A percentile compares a stretch with the other conserved stretches of the same genome.
These are phyloP conservation scores for Mesostigma viride DNA, from an alignment of 139 green algal genomes.

Conservation along the genomic window DNA sequence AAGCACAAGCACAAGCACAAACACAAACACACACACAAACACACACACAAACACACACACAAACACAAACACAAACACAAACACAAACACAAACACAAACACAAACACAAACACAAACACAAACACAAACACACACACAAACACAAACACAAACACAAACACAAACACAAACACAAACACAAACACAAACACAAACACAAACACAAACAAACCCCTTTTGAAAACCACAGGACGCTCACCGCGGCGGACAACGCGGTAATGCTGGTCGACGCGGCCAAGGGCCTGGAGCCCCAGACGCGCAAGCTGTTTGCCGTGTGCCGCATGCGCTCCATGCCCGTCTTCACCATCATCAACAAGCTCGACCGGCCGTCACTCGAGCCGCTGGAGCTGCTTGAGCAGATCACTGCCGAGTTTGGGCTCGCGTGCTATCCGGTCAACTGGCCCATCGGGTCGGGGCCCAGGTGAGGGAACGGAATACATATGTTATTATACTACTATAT, in stretches of 20 bases:
- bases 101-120: no score
- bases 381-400: slow-evolving; percentile 66
- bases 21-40: no score
- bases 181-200: neutral
- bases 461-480: slow-evolving; percentile 16
- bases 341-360: slow-evolving; percentile 59
- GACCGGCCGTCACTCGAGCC: slow-evolving; percentile 53
- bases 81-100: neutral
- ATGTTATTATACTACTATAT: no score
- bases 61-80: no score
- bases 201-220: neutral
- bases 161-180: neutral
- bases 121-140: no score
- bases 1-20: no score
- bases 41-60: no score
- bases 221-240: slow-evolving; percentile 52
- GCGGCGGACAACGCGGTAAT: slow-evolving; percentile 70
- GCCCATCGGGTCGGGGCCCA: slow-evolving; percentile 52
- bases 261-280: slow-evolving; percentile 45
- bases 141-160: no score
- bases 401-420: slow-evolving; percentile 61
- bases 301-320: slow-evolving; percentile 50
- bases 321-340: slow-evolving; percentile 50
- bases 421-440: slow-evolving; percentile 60
- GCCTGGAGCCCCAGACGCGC: slow-evolving; percentile 39